phyloP scores from a whole-genome alignment of 202 grass and related monocot genomes.

The Digitaria exilis region DNA sequence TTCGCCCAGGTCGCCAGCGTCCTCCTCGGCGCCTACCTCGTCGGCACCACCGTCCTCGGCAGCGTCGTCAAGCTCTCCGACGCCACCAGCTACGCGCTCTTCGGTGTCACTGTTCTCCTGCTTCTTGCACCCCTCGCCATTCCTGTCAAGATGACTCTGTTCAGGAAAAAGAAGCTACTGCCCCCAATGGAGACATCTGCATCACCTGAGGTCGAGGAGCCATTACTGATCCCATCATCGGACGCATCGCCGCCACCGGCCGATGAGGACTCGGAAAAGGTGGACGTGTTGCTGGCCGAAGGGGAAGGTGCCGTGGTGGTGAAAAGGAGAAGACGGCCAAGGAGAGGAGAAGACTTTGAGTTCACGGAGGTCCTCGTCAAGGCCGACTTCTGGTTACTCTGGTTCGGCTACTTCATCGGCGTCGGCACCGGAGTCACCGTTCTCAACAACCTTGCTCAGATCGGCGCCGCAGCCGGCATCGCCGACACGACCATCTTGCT shows the following conservation, averaged over 20 bases:
- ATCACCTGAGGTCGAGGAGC: not conserved
- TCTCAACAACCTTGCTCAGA: slow-evolving; percentile 53
- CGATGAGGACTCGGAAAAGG: slow-evolving; percentile 23
- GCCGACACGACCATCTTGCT: slow-evolving; percentile 33
- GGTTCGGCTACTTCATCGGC: slow-evolving; percentile 46
- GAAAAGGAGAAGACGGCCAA: slow-evolving; percentile 21
- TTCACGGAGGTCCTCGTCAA: slow-evolving; percentile 47
- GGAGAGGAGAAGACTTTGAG: slow-evolving; percentile 54
- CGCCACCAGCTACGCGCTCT: slow-evolving; percentile 21
- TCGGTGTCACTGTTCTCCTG: slow-evolving; percentile 46
- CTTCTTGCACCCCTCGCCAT: slow-evolving; percentile 57
- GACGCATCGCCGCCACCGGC: slow-evolving; percentile 7
- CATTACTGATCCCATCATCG: slow-evolving; percentile 24
- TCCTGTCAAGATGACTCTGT: slow-evolving; percentile 60
- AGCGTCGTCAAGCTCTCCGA: not conserved
- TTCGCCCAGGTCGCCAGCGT: slow-evolving; percentile 46
- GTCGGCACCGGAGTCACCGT: slow-evolving; percentile 48
- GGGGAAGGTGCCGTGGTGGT: slow-evolving; percentile 47
- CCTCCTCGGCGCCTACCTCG: slow-evolving; percentile 52
- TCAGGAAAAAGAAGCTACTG: not conserved
- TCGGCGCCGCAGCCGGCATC: slow-evolving; percentile 20
- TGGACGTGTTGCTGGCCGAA: slow-evolving; percentile 36
- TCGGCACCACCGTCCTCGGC: slow-evolving; percentile 41
- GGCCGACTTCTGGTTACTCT: slow-evolving; percentile 59
- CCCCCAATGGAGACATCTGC: not conserved